Evolutionary conservation across 164 flowering plant species (phyloP).

Genomic region (Tetrastigma voinierianum): DNA sequence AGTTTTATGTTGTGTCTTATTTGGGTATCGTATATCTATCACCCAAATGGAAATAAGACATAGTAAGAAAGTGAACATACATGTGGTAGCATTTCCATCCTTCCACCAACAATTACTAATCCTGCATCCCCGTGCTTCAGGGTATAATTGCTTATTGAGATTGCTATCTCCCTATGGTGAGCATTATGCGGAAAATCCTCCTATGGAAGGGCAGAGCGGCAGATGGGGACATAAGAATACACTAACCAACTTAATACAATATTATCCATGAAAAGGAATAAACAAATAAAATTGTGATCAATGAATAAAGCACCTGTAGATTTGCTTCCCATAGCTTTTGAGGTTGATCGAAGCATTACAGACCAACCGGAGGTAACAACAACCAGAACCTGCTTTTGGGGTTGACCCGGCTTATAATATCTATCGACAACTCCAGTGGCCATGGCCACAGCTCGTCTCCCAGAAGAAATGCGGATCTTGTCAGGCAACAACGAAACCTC

Average conservation of each 20-base stretch:
- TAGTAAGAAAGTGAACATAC: slow-evolving; percentile 46
- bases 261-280: not conserved
- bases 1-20: not conserved
- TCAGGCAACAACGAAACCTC: slow-evolving; percentile 82
- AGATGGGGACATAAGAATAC: not conserved
- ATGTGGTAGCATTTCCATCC: slow-evolving; percentile 96
- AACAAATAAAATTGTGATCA: not conserved
- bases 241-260: not conserved
- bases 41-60: not conserved
- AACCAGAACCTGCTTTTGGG: slow-evolving; percentile 82
- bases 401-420: slow-evolving; percentile 51
- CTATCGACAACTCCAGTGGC: slow-evolving; percentile 86
- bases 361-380: slow-evolving; percentile 98
- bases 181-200: slow-evolving; percentile 63
- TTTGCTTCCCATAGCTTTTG: slow-evolving; percentile 86
- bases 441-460: slow-evolving; percentile 97
- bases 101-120: slow-evolving; percentile 87
- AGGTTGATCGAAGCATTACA: slow-evolving; percentile 95
- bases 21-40: not conserved
- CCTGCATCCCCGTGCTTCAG: slow-evolving; percentile 94
- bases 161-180: slow-evolving; percentile 40
- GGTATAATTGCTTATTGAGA: slow-evolving; percentile 44
- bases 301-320: slow-evolving; percentile 57
- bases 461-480: slow-evolving; percentile 76
- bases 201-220: slow-evolving; percentile 29